Evolutionary conservation across 176 grass and related monocot genomes (phyloP), one percentile per base, ranked within the genome.

Genomic region (Zea luxurians): DNA sequence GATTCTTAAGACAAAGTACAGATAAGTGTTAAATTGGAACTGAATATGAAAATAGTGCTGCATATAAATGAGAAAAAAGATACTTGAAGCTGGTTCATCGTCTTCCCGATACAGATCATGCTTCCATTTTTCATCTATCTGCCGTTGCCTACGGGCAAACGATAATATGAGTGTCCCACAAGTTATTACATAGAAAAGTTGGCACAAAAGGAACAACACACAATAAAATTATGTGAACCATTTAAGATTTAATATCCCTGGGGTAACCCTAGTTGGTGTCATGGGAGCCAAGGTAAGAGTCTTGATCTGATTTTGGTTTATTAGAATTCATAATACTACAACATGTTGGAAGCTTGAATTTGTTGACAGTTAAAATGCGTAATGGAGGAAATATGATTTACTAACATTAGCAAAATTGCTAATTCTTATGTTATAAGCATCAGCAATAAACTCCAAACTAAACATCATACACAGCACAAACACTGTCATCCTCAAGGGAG

Each of bases 81-180:
- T 89, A 99, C 96, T 90, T 88, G 83, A 95, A 86, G 64, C 73
- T 80, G 88, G 76, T 71, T 86, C 84, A 27, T 48, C 60, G 10
- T 87, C 76, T 76, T 90, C 81, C 63, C 87, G 80, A 82, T 90
- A 99, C 73, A 99, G 86, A 89, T 95, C 96, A 89, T 95, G 92
- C 70, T 95, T 99, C 96, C 96, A 99, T 87, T 89, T 95, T 15
- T 95, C 96, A 82, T 93, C 92, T 63, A 78, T 71, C 85, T 95
- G 96, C 0, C 96, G 96, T 82, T 88, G 96, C 92, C 96, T 99
- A 72, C 45, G 79, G 27, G 13, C 73, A 44, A 67, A 68, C 16
- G 83, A 87, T 17, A 79, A 61, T 73, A 80, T 75, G 48, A 77
- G 48, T 53, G 61, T 1, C 27, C 15, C 13, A 50, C 17, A 65